These are phyloP conservation scores for Vickermania spadyakhi DNA, from an alignment of 208 protist species.

Conservation along the genomic window DNA sequence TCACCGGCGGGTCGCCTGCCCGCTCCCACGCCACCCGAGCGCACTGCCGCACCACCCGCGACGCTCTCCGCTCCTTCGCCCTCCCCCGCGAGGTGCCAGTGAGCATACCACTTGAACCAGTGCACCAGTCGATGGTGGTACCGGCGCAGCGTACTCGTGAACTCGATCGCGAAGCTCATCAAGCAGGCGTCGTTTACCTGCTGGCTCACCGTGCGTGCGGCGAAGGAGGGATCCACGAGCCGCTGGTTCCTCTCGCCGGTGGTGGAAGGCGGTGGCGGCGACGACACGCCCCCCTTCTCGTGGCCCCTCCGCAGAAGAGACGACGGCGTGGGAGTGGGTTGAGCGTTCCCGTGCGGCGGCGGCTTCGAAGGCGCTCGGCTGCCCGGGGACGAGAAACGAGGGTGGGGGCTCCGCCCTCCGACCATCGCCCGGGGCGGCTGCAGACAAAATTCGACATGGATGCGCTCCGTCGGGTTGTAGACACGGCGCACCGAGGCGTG, in stretches of 20 bases:
- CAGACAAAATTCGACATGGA: conserved; percentile 46
- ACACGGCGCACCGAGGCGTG: conserved; percentile 62
- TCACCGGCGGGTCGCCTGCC: too few relatives aligned
- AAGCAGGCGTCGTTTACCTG: background rate
- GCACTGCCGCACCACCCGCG: too few relatives aligned
- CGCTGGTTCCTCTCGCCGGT: background rate
- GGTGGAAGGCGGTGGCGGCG: background rate
- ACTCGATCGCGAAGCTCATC: background rate
- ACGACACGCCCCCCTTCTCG: too few relatives aligned
- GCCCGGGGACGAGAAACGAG: background rate
- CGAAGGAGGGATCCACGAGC: background rate
- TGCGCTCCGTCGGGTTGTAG: conserved; percentile 59
- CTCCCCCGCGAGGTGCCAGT: too few relatives aligned
- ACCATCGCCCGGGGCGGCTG: background rate
- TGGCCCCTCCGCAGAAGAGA: background rate
- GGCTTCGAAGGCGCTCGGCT: too few relatives aligned
- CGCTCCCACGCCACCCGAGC: too few relatives aligned
- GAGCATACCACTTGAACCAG: background rate
- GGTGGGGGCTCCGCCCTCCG: background rate
- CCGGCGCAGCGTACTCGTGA: background rate
- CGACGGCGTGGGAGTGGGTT: background rate
- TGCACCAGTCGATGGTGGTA: background rate
- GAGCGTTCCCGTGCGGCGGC: background rate
- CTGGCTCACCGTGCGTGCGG: background rate
- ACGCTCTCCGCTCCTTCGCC: too few relatives aligned